Base-by-base conservation (phyloP, 2,329 filamentous ascomycete species). In the Huntiella bhutanensis region DNA sequence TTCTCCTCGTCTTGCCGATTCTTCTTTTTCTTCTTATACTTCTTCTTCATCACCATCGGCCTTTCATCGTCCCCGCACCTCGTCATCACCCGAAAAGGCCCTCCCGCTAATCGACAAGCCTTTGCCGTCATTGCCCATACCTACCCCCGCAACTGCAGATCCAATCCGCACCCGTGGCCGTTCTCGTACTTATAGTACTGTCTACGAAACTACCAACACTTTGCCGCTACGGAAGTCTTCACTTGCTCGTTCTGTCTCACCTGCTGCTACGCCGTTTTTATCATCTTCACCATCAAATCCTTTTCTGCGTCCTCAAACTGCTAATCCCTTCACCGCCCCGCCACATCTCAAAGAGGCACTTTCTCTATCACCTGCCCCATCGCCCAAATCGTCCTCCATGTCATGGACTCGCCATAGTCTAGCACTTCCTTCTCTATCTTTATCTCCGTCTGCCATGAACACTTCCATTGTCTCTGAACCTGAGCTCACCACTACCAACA, bases 21-120 rank as follows among this genome's bases (percentile, higher is more conserved):
- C 43, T 45, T 13, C 34, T 19, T 34, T 35, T 34, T 28, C 43
- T 40, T 13, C 22, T 39, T 41, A 28, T 34, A 13, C 36, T 41
- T 35, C 44, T 33, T 40, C 37, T 40, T 32, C 37, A 8, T 16
- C 44, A 22, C 40, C 44, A n/a, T 46, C 37, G 33, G n/a, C n/a
- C 2, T 33, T 34, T 28, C 28, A 33, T 43, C 32, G 32, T 34
- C 13, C 41, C 41, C 13, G 22, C 22, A 28, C 22, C 8, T 28
- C 22, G 22, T 28, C 22, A 28, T 28, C 22, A 28, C 22, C 22
- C 22, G 22, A 28, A 28, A 28, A 28, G 22, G 22, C 22, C 22
- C 28, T 43, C 16, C 41, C 41, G 17, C 28, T 34, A 28, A 15
- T 17, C 15, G 11, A 43, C 28, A 43, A 43, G 32, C 32, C 32